Evolutionary conservation across 345 rosid species (phyloP), one percentile per base, ranked within the genome.

Genomic region (Erysimum cheiranthoides): DNA sequence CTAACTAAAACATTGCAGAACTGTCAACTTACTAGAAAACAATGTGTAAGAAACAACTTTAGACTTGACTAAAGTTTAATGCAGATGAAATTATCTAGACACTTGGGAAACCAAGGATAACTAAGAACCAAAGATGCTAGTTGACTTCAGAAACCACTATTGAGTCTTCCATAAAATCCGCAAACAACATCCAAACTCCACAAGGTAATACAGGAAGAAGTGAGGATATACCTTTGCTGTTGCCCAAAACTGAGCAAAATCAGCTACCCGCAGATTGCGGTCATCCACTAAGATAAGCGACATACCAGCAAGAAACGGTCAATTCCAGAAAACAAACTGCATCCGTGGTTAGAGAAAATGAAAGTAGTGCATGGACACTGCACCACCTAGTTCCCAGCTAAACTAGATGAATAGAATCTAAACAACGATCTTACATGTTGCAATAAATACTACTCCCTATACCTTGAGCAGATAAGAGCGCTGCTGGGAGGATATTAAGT

Each of bases 241-340:
- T 89, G 97, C 98, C 98, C 98, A 92, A 94, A 92, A 94, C 82
- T 90, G 98, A 94, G 98, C 93, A 94, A 94, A 94, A 94, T 94
- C 98, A 86, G 98, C 90, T 86, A 94, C 98, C 98, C 97, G 97
- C 97, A 94, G 98, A 94, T 94, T 94, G 96, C 97, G 98, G 98
- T 94, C 98, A 94, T 94, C 98, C 98, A 94, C 98, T 92, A 94
- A 92, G 92, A 90, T 79, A 86, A 90, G 82, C 92, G 85, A 92
- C 93, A 94, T 92, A 90, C 93, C 97, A 94, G 86, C 89, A 84
- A 91, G 84, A 88, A 88, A 90, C 85, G 93, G 89, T 94, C 95
- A 94, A 94, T 87, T 92, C 88, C 86, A 96, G 91, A 85, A 72
- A 79, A 90, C 85, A 93, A 89, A 90, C 97, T 92, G 98, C 98